Base-by-base conservation (phyloP, 2,329 filamentous ascomycete species). In the Ceratocystis eucalypticola region DNA sequence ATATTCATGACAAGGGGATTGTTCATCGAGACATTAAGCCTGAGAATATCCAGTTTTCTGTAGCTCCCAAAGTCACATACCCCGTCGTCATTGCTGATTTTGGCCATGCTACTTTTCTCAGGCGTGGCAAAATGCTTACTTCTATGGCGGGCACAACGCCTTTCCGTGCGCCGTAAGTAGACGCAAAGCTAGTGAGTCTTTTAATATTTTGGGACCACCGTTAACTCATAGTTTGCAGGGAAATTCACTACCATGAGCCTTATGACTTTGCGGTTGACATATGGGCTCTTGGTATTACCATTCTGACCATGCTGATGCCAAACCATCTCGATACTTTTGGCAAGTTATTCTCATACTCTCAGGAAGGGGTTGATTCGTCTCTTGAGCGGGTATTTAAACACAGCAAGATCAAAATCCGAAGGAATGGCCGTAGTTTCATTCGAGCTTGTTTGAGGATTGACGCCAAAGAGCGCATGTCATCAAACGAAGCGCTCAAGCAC, bases 1-100 rank as follows among this genome's bases (percentile, higher is more conserved):
- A 81, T 69, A 75, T 83, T 5, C 81, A 83, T 69, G 70, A 70
- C n/a, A 79, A 79, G 53, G 76, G 77, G 0, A 75, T 83, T 5
- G 76, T 80, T 0, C 81, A 83, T 70, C 77, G 81, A 1, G 81
- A 84, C 65, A 72, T 83, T 37, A 83, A 84, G 68, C 80, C 78
- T 0, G 80, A 82, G 69, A 83, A 83, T 50, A 75, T 84, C 2
- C 76, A 83, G 10, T 74, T 82, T 66, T 77, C 77, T 0, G 76
- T 76, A 15, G 79, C 78, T 1, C 78, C 79, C 0, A 76, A 74
- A 30, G 72, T 76, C 10, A 72, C 74, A 1, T 77, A 78, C 63
- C 75, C 80, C 7, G 73, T 83, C 2, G 78, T 80, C 69, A 74
- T 84, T 10, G 78, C 80, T 0, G 81, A 84, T 68, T 79, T 84